phyloP scores from a whole-genome alignment of 1,284 basidiomycete species.

The Rhodotorula mucilaginosa region DNA sequence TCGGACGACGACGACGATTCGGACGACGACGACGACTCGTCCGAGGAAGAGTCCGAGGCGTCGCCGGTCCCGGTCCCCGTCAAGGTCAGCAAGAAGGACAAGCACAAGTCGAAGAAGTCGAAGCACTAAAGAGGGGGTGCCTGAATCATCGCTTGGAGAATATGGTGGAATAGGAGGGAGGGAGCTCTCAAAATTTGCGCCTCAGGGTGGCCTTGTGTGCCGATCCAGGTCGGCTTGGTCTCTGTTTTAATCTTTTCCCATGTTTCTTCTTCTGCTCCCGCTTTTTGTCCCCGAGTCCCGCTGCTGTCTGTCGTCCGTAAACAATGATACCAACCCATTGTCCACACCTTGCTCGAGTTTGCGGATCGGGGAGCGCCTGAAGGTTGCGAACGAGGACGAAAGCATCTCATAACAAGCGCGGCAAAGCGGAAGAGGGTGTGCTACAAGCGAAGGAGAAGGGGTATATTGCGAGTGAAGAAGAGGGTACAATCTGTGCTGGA shows the following conservation, averaged over 20 bases:
- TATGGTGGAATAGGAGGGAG: too few species aligned
- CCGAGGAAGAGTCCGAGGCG: slow-evolving; percentile 13
- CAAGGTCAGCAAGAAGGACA: slow-evolving; percentile 33
- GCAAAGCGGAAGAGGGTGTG: neutral
- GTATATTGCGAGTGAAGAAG: neutral
- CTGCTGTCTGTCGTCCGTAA: too few species aligned
- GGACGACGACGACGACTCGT: slow-evolving; percentile 11
- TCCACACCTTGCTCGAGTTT: too few species aligned
- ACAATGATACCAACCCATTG: too few species aligned
- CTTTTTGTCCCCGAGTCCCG: too few species aligned
- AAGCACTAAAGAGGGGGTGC: slow-evolving; percentile 11
- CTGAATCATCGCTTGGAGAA: too few species aligned
- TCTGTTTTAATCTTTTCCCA: neutral
- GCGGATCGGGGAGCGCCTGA: too few species aligned
- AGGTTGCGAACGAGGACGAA: too few species aligned
- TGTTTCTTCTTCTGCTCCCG: neutral
- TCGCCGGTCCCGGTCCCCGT: slow-evolving; percentile 16
- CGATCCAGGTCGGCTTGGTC: neutral
- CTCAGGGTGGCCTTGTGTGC: neutral
- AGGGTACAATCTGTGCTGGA: neutral
- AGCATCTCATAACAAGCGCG: neutral
- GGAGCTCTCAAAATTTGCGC: too few species aligned
- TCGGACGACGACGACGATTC: slow-evolving; percentile 9
- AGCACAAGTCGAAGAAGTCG: slow-evolving; percentile 28
- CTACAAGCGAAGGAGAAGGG: neutral